phyloP scores from a whole-genome alignment of 306 rosid genomes.

The Sindora glabra region DNA sequence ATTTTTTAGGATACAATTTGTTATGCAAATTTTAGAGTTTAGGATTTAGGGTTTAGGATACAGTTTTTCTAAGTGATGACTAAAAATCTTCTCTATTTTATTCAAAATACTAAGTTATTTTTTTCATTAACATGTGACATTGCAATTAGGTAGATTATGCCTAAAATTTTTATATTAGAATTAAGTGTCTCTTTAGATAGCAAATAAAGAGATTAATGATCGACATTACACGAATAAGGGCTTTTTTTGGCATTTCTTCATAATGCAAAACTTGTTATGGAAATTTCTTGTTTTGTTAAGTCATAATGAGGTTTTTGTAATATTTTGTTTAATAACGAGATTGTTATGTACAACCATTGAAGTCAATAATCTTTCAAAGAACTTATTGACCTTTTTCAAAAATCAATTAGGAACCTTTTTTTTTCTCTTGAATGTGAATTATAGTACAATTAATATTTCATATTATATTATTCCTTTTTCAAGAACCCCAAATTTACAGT shows the following conservation, averaged over 20 bases:
- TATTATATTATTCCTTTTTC: not conserved
- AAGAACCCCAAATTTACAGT: too few relatives aligned
- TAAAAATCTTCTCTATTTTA: not conserved
- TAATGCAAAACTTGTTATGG: not conserved
- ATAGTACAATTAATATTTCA: not conserved
- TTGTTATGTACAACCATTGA: constrained; percentile 39
- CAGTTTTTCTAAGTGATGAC: not conserved
- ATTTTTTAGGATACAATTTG: not conserved
- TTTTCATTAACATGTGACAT: too few relatives aligned
- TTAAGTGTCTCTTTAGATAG: not conserved
- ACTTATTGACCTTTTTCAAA: constrained; percentile 35
- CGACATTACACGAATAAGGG: not conserved
- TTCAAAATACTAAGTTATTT: not conserved
- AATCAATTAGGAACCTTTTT: constrained; percentile 14
- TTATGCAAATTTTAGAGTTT: constrained; percentile 7
- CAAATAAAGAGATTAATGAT: not conserved
- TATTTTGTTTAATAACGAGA: constrained; percentile 30
- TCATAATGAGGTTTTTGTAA: constrained; percentile 28
- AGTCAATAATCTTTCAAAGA: constrained; percentile 25
- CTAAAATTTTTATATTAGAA: not conserved
- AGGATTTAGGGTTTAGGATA: too few relatives aligned
- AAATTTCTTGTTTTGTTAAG: constrained; percentile 26
- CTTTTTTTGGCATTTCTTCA: not conserved
- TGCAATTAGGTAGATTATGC: constrained; percentile 3
- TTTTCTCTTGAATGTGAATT: not conserved